Evolutionary conservation across 768 basidiomycete genomes (phyloP).

Genomic region (Collybiopsis confluens): DNA sequence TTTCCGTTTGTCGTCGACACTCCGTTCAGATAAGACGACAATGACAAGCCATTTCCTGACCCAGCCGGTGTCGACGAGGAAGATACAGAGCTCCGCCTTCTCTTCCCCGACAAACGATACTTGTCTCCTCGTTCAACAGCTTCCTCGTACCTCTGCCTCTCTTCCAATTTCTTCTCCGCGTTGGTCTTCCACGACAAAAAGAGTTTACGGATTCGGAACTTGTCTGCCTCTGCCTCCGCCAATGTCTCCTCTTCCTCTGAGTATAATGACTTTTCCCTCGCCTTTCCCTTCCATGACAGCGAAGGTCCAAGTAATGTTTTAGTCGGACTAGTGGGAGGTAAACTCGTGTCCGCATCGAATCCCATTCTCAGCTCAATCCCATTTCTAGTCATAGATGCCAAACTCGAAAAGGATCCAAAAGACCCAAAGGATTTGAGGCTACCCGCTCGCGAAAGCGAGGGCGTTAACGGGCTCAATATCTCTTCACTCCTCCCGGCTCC

Average conservation of each 20-base stretch:
- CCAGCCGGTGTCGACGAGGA: constrained; percentile 23
- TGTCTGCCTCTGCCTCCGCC: not conserved
- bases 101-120: not conserved
- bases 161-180: not conserved
- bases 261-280: not conserved
- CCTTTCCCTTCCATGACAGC: not conserved
- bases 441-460: not conserved
- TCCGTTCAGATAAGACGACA: constrained; percentile 13
- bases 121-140: not conserved
- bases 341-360: too few relatives aligned
- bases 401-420: not conserved
- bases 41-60: constrained; percentile 24
- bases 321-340: not conserved
- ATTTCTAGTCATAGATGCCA: not conserved
- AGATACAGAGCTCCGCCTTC: constrained; percentile 23
- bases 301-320: not conserved
- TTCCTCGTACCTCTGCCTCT: not conserved
- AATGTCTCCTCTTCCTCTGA: not conserved
- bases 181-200: not conserved
- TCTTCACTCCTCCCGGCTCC: not conserved
- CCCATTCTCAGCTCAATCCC: too few relatives aligned
- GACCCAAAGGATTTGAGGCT: not conserved
- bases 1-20: constrained; percentile 20
- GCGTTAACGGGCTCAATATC: not conserved
- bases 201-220: too few relatives aligned